These are phyloP conservation scores for Pistacia atlantica DNA, from an alignment of 345 rosid genomes.

Conservation along the genomic window DNA sequence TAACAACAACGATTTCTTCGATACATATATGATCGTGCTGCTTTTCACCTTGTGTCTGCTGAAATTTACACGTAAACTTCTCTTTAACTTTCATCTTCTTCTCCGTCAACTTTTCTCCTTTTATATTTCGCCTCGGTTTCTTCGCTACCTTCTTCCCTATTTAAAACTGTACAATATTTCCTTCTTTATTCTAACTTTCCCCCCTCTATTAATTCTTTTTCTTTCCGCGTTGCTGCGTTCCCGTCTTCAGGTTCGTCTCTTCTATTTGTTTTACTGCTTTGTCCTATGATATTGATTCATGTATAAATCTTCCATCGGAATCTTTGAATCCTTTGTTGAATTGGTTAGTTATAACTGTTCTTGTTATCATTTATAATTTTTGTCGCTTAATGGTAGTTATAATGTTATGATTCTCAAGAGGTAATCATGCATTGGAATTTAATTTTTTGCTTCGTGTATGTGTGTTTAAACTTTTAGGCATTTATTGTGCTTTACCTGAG, in stretches of 20 bases:
- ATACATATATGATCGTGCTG: neutral
- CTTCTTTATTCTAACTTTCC: neutral
- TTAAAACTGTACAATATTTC: constrained; percentile 15
- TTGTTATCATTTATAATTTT: neutral
- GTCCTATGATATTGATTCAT: neutral
- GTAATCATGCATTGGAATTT: neutral
- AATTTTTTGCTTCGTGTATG: too few species aligned
- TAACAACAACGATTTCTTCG: constrained; percentile 23
- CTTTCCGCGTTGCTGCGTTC: constrained; percentile 31
- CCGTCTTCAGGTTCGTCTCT: constrained; percentile 2
- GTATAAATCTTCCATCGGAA: neutral
- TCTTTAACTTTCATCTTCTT: constrained; percentile 28
- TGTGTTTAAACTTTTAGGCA: neutral
- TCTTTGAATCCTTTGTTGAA: neutral
- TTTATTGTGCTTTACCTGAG: neutral
- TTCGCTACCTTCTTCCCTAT: constrained; percentile 28
- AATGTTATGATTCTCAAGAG: neutral
- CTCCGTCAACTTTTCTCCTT: constrained; percentile 40
- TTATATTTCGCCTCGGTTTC: constrained; percentile 32
- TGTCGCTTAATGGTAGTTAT: neutral
- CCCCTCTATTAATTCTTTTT: neutral
- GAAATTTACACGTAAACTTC: neutral
- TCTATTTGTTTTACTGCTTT: neutral
- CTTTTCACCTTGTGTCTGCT: neutral
- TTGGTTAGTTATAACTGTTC: neutral